Base-by-base conservation (phyloP, 2,329 filamentous ascomycete genomes). In the Fusarium verrucosum region DNA sequence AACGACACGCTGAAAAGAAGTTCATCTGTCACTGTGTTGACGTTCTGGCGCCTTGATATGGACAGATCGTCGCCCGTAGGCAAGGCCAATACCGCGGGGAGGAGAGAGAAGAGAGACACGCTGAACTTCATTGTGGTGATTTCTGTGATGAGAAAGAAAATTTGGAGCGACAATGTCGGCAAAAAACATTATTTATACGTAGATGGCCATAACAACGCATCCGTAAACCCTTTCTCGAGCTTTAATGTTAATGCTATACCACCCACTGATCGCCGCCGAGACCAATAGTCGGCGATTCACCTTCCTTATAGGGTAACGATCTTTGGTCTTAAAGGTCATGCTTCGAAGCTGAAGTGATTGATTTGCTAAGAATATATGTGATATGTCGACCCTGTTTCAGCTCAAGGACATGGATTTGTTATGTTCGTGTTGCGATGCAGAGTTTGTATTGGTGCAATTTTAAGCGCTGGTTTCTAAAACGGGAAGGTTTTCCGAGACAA, bases 1-100 rank as follows among this genome's bases (percentile, higher is more conserved):
- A 86, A 78, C 1, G 76, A 72, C 37, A 77, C 69, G 42, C 56
- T 69, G 75, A 83, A 86, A 50, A 85, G 73, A 22, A 83, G 77
- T 28, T 76, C 58, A 58, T 86, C 83, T 2, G 81, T 84, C 16
- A 78, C 70, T 9, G 73, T 45, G 17, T 56, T 66, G 30, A 55
- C 44, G 25, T 57, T 71, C 47, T 74, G 70, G 20, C 70, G 73
- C 26, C 55, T 62, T 5, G 47, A 41, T 25, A 66, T 40, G 14
- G 46, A 33, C 7, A 23, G 61, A 26, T 58, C 65, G 10, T 52
- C 28, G 17, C 46, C 30, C 0, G 58, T 30, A 3, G 74, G 72
- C 1, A 71, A 40, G 25, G 73, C 73, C 19, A 71, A 43, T 10
- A 52, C 73, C 8, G 43, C 66, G 4, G 72, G 62, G 11, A 66